These are phyloP conservation scores for Yueomyces sp. DNA, from an alignment of 805 yeast genomes.

Conservation along the genomic window DNA sequence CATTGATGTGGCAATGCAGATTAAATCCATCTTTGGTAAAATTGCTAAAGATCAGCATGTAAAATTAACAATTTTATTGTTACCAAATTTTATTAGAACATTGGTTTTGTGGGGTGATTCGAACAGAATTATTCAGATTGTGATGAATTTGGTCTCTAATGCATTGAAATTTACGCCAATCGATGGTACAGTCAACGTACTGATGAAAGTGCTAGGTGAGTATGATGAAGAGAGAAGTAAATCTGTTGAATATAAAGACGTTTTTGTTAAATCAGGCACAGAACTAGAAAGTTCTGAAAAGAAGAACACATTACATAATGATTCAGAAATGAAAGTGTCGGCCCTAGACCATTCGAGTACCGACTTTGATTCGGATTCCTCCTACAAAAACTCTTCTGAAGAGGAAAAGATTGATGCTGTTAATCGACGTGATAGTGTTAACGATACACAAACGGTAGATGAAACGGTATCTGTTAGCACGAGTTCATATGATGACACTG, in stretches of 20 bases:
- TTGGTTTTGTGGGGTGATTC: constrained; percentile 77
- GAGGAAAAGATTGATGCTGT: not conserved
- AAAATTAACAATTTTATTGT: constrained; percentile 43
- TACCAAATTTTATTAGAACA: constrained; percentile 46
- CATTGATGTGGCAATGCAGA: constrained; percentile 71
- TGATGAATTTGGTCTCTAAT: constrained; percentile 86
- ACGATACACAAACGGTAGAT: not conserved
- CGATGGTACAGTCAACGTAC: constrained; percentile 65
- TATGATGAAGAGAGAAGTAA: constrained; percentile 45
- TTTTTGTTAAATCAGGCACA: constrained; percentile 27
- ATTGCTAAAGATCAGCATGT: constrained; percentile 70
- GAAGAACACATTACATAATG: not conserved
- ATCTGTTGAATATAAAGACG: constrained; percentile 29
- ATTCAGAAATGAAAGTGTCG: not conserved
- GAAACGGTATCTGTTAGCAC: constrained; percentile 14
- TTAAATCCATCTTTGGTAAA: constrained; percentile 73
- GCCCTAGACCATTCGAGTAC: not conserved
- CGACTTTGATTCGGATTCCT: not conserved
- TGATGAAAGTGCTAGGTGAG: constrained; percentile 52
- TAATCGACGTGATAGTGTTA: not conserved
- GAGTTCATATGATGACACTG: constrained; percentile 30
- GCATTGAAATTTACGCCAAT: constrained; percentile 86
- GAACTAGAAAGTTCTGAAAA: constrained; percentile 4
- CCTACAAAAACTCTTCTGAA: not conserved
- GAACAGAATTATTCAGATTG: constrained; percentile 78